Conservation (phyloP, 176 grass and related monocot species). For the Zoysia pacifica region DNA sequence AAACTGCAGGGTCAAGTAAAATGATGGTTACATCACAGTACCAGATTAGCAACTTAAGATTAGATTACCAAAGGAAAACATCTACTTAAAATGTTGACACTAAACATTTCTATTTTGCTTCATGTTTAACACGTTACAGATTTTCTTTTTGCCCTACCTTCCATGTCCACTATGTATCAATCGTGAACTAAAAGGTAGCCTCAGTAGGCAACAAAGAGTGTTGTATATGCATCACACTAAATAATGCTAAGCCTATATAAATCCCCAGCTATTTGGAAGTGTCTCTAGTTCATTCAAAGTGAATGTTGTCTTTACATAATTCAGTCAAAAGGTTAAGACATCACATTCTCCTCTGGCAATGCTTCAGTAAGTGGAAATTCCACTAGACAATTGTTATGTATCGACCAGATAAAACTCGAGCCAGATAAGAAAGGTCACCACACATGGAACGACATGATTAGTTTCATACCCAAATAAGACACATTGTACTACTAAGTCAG, state of each 20-base stretch:
- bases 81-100: constrained; percentile 10
- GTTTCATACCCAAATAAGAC: background rate
- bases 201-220: background rate
- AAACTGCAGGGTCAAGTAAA: constrained; percentile 66
- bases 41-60: constrained; percentile 11
- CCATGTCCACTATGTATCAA: background rate
- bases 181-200: constrained; percentile 20
- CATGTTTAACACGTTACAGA: background rate
- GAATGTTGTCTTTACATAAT: background rate
- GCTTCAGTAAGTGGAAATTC: background rate
- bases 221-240: background rate
- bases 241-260: constrained; percentile 3
- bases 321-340: background rate
- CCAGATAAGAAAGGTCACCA: background rate
- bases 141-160: constrained; percentile 19
- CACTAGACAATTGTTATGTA: background rate
- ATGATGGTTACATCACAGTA: constrained; percentile 25
- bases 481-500: background rate
- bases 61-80: constrained; percentile 14
- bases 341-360: background rate
- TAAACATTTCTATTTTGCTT: background rate
- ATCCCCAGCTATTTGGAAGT: constrained; percentile 2
- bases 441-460: background rate
- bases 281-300: background rate
- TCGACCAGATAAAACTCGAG: background rate